Evolutionary conservation across 2,329 filamentous ascomycete genomes (phyloP), one percentile per base, ranked within the genome.

Genomic region (Trichoderma sp.): DNA sequence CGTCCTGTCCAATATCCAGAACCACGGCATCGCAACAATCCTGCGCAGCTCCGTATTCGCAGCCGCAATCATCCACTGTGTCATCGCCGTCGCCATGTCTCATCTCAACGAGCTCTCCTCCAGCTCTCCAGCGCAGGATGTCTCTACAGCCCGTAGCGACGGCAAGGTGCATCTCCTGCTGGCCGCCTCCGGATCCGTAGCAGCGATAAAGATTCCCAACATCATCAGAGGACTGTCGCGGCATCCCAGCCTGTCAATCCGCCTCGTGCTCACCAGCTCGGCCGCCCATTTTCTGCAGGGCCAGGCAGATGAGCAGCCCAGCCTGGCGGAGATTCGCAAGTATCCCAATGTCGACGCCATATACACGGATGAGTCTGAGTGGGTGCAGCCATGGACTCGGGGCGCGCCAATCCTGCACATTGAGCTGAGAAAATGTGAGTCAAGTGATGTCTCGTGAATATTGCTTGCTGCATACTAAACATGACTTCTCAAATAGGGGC

Each of bases 401-500:
- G 92, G 91, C 4, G 87, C 87, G n/a, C 84, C 85, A 3, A 97
- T 99, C 58, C 81, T 98, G 68, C 96, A 99, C 76, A 98, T 99
- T 73, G 93, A 97, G 78, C 82, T 97, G 66, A 84, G 94, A 34
- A 85, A 91, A 39, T 86, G 83, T 59, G 51, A 66, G 64, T 28
- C 1, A 21, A 59, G 28, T 37, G 3, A 28, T 18, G 5, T 8
- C 0, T 32, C 1, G 1, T 28, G 11, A 10, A 5, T 10, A 11
- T 11, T 13, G 13, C 6, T 43, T 28, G 32, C 11, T 34, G 11
- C 10, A 4, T 4, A 58, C 63, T 66, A 37, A 66, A 24, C 52
- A 56, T 11, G 26, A 3, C 51, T 16, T 2, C 24, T 16, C 24
- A 3, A 52, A n/a, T 7, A 68, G 65, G 65, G 94, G 93, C 93